phyloP scores from a whole-genome alignment of 2,329 filamentous ascomycete species.

The Paraphaeosphaeria minitans region DNA sequence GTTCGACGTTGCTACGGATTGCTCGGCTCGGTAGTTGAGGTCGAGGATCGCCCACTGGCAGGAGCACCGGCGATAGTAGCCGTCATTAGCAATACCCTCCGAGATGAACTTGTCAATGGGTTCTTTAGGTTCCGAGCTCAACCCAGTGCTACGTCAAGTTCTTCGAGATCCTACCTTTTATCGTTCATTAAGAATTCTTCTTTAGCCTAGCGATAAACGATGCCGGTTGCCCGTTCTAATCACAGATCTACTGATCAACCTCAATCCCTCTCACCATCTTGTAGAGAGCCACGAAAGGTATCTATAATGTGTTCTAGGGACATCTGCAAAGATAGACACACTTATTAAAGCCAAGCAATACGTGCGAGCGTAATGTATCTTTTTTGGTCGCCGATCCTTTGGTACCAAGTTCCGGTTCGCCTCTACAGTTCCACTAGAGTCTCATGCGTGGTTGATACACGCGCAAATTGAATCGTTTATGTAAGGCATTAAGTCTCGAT shows the following conservation, averaged over 20 bases:
- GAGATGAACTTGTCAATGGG: not conserved
- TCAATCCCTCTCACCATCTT: no score
- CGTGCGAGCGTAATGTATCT: no score
- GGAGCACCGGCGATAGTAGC: not conserved
- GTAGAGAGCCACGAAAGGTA: no score
- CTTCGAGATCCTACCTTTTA: not conserved
- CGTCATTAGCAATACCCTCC: not conserved
- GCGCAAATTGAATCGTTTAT: no score
- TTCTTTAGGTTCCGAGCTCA: constrained; percentile 3
- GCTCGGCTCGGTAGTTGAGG: not conserved
- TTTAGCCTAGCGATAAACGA: not conserved
- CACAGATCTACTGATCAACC: not conserved
- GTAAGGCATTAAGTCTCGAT: no score
- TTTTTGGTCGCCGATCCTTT: no score
- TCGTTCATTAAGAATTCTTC: not conserved
- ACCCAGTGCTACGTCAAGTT: not conserved
- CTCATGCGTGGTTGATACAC: no score
- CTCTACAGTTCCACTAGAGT: no score
- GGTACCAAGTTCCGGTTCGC: no score
- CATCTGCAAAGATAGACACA: no score
- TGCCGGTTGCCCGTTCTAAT: not conserved
- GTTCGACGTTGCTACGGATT: not conserved
- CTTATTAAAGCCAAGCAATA: no score
- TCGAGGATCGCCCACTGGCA: not conserved
- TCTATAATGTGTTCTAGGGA: no score